Base-by-base conservation (phyloP, 345 rosid species). In the Hevea brasiliensis region DNA sequence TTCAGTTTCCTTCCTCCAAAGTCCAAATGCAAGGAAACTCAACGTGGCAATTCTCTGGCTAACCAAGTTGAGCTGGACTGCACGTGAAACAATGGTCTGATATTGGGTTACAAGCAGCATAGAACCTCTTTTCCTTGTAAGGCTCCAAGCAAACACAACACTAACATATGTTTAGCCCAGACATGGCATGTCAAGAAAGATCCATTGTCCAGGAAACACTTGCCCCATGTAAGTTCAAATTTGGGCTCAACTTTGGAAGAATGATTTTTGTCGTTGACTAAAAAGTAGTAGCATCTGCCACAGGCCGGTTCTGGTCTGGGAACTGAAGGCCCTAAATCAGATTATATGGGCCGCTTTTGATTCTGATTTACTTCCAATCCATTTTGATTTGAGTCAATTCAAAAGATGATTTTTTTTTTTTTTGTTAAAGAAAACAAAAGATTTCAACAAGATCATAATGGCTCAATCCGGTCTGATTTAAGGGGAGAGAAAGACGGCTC, bases 101-200 rank as follows among this genome's bases (percentile, higher is more conserved):
- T 26, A 18, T 9, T 24, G 73, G 55, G 73, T 41, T 20, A 59
- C 42, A 70, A 8, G 5, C 9, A 21, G 13, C 1, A 7, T 24
- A 14, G 26, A 14, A 27, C 27, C 7, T 44, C 67, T 15, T 20
- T 11, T 6, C 11, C 23, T 41, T 41, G 35, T 24, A 7, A 24
- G 54, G 26, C 8, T 17, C 70, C 1, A 14, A 40, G 17, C 21
- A 44, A 41, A 23, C 29, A 26, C 26, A 70, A 44, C 62, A 20
- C 55, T 26, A 57, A 44, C 62, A 20, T 41, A 47, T 58, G 58
- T n/a, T 71, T 20, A 27, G 70, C 9, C 26, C 65, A 71, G 74
- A 71, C 56, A 71, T 44, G 56, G 54, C 41, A 42, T 70, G 54
- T 56, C 53, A 56, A 21, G 21, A 1, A 35, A n/a, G n/a, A n/a